Evolutionary conservation across 2,329 filamentous ascomycete genomes (phyloP), one percentile per base, ranked within the genome.

Genomic region (Aspergillus udagawae): DNA sequence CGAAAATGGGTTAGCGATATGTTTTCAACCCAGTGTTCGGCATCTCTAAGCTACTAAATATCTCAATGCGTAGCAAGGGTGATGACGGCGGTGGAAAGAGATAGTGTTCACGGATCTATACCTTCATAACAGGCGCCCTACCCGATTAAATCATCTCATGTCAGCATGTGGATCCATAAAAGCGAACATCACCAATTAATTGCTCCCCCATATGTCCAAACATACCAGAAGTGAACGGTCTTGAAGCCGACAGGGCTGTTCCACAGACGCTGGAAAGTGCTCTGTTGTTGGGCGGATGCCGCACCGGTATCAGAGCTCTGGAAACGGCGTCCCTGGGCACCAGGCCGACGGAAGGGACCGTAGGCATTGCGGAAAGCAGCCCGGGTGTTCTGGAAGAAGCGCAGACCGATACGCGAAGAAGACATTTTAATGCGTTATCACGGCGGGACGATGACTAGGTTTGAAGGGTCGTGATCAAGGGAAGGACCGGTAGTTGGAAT

Each of bases 191-290:
- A 42, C n/a, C 52, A 54, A 54, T 51, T 38, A 7, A 49, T 28
- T 27, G 14, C 8, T 5, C 14, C 23, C 28, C 32, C 10, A 1
- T 52, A 56, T 7, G 32, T 14, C 1, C 53, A 23, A 12, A 56
- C 66, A 48, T 80, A 93, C 93, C 94, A 99, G 80, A 99, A 99
- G 78, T 99, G 94, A 69, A 99, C 94, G 61, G 94, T 99, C 87
- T 92, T 92, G 67, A 92, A 67, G 52, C 90, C 90, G 63, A 92
- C 77, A 61, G 90, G 89, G 75, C 88, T 91, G 75, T 91, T 86
- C 88, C 88, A 92, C 82, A 95, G 85, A 77, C 86, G 86, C 81
- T 88, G 86, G 75, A 94, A 86, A 53, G 74, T 75, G 63, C 73
- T 79, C 74, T 80, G 78, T 55, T 65, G 77, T 73, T 65, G 75